Percentiles rank a stretch among this genome's conserved stretches.
Evolutionary conservation across 2,329 filamentous ascomycete species (phyloP).

Genomic region (Sporothrix luriei): DNA sequence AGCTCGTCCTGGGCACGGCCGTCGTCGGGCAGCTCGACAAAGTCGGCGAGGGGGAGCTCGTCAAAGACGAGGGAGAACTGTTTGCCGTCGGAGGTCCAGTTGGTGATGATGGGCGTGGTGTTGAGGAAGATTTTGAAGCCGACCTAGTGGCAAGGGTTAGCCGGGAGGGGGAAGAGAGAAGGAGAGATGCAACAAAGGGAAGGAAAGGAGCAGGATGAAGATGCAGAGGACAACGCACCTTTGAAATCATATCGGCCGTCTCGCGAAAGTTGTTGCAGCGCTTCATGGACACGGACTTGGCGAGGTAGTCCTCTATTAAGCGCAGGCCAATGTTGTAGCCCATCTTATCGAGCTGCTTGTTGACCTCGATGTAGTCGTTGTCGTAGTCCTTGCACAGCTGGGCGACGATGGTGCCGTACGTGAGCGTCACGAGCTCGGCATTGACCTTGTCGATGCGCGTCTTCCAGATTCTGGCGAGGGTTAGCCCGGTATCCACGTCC

Average conservation of each 20-base stretch:
- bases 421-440: conserved; percentile 93
- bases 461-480: conserved; percentile 75
- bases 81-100: conserved; percentile 95
- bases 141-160: conserved; percentile 59
- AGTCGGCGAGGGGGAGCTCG: conserved; percentile 94
- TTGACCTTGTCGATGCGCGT: conserved; percentile 97
- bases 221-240: conserved; percentile 51
- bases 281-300: conserved; percentile 87
- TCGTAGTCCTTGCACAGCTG: conserved; percentile 97
- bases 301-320: conserved; percentile 95
- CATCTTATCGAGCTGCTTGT: conserved; percentile 98
- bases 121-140: conserved; percentile 99
- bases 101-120: conserved; percentile 87
- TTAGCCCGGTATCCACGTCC: conserved; percentile 17
- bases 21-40: conserved; percentile 95
- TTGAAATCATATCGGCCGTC: conserved; percentile 94
- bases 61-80: conserved; percentile 96
- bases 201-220: no score
- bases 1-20: conserved; percentile 93
- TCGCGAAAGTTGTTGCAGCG: conserved; percentile 91
- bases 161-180: not conserved
- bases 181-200: not conserved
- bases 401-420: conserved; percentile 95
- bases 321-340: conserved; percentile 97
- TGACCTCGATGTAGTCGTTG: conserved; percentile 90